Percentiles rank a stretch among this genome's conserved stretches.
These are phyloP conservation scores for Alternaria postmessia DNA, from an alignment of 2,329 filamentous ascomycete genomes.

Conservation along the genomic window DNA sequence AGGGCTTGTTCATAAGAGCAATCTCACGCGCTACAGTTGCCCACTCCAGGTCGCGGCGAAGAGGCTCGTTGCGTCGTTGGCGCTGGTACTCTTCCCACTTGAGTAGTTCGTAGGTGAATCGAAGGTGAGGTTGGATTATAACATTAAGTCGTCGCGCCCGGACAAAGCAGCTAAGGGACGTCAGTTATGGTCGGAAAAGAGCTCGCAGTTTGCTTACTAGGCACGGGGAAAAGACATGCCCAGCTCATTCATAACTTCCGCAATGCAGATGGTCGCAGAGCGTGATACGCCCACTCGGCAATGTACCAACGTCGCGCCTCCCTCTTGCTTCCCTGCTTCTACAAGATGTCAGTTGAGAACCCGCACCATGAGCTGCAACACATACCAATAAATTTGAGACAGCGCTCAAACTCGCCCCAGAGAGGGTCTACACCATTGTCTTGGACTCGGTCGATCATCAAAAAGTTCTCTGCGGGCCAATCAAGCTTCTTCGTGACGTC, in stretches of 20 bases:
- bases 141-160: slow-evolving; percentile 92
- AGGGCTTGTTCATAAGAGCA: slow-evolving; percentile 94
- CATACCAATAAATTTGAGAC: slow-evolving; percentile 91
- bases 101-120: slow-evolving; percentile 90
- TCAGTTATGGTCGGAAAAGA: slow-evolving; percentile 16
- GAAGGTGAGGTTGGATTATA: slow-evolving; percentile 95
- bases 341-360: slow-evolving; percentile 21
- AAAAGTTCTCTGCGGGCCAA: slow-evolving; percentile 81
- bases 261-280: slow-evolving; percentile 96
- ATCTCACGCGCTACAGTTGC: slow-evolving; percentile 86
- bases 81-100: slow-evolving; percentile 91
- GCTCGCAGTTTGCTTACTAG: slow-evolving; percentile 64
- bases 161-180: slow-evolving; percentile 75
- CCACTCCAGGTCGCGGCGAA: slow-evolving; percentile 90
- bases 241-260: slow-evolving; percentile 91
- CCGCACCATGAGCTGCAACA: slow-evolving; percentile 21
- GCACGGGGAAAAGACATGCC: slow-evolving; percentile 86
- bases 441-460: slow-evolving; percentile 85
- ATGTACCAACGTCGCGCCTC: slow-evolving; percentile 89
- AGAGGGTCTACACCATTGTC: slow-evolving; percentile 97
- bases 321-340: slow-evolving; percentile 81
- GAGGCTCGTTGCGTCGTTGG: slow-evolving; percentile 59
- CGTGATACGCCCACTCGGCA: slow-evolving; percentile 95
- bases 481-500: slow-evolving; percentile 64
- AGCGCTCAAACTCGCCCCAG: slow-evolving; percentile 83